Conservation (phyloP, 2,329 filamentous ascomycete genomes). For the Dactylellina sp. region DNA sequence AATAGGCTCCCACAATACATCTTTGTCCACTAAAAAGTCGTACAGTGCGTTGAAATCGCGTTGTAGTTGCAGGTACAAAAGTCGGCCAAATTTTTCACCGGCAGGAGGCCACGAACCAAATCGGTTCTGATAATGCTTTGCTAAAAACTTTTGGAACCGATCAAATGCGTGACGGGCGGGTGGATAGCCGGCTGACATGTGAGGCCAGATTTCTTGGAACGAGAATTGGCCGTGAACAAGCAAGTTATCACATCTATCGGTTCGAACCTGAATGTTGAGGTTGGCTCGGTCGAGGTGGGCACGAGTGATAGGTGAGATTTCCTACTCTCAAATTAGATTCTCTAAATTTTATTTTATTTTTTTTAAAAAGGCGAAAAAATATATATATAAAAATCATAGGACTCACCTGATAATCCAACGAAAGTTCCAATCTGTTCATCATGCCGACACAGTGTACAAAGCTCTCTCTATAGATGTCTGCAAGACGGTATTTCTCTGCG, state of each 20-base stretch:
- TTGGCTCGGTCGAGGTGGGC: slow-evolving; percentile 73
- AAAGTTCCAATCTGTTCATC: slow-evolving; percentile 69
- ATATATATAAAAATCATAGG: too few relatives aligned
- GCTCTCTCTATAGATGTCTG: slow-evolving; percentile 75
- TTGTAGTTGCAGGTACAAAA: slow-evolving; percentile 71
- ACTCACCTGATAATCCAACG: slow-evolving; percentile 68
- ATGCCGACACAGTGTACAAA: slow-evolving; percentile 77
- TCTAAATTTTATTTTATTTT: too few relatives aligned
- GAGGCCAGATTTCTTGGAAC: slow-evolving; percentile 73
- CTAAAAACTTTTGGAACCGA: slow-evolving; percentile 72
- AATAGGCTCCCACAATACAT: slow-evolving; percentile 71
- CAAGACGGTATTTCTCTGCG: slow-evolving; percentile 74
- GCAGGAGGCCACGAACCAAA: slow-evolving; percentile 74
- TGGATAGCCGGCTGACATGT: slow-evolving; percentile 61
- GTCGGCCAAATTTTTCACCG: slow-evolving; percentile 69
- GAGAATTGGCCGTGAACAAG: slow-evolving; percentile 70
- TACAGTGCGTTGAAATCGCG: slow-evolving; percentile 76
- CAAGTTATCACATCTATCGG: slow-evolving; percentile 73
- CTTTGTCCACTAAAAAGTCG: slow-evolving; percentile 76
- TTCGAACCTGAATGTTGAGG: slow-evolving; percentile 72
- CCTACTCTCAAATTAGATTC: slow-evolving; percentile 57
- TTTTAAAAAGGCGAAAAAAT: too few relatives aligned
- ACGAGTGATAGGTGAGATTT: slow-evolving; percentile 72
- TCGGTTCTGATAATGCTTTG: slow-evolving; percentile 69
- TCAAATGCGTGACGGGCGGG: slow-evolving; percentile 71